These are phyloP conservation scores for Chlamydomonas schloesseri DNA, from an alignment of 139 green algal genomes.

Conservation along the genomic window DNA sequence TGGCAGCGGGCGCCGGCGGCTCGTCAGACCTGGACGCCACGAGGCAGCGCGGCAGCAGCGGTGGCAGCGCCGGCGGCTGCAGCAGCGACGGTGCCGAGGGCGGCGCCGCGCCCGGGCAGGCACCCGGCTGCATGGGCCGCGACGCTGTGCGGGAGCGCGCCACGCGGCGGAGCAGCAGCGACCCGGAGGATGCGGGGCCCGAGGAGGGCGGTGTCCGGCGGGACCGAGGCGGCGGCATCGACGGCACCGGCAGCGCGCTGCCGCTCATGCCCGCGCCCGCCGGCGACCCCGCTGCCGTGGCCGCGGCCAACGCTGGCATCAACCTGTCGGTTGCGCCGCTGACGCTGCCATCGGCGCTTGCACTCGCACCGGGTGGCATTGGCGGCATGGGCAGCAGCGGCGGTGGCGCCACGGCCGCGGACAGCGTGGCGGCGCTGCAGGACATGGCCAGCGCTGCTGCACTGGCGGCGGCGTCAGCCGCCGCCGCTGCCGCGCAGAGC, in stretches of 20 bases:
- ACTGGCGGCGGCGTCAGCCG: neutral
- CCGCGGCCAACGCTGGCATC: neutral
- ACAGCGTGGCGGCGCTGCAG: neutral
- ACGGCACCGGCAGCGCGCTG: neutral
- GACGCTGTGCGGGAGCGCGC: neutral
- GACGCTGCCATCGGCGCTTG: too few species aligned
- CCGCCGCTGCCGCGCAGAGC: neutral
- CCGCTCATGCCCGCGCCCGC: neutral
- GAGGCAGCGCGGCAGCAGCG: neutral
- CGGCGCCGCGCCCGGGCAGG: neutral
- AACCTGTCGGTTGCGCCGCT: neutral
- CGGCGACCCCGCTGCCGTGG: neutral
- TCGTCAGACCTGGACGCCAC: neutral
- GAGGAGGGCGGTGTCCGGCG: neutral
- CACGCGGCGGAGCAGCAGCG: constrained; percentile 12
- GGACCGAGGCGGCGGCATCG: neutral
- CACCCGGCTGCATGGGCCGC: neutral
- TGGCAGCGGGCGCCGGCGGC: neutral
- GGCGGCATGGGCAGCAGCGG: neutral
- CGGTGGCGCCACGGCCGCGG: neutral
- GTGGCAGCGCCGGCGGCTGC: neutral
- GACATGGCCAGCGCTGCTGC: neutral
- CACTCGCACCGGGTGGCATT: too few species aligned
- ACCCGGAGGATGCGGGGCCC: constrained; percentile 4
- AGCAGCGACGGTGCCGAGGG: neutral